A percentile compares a stretch with the other conserved stretches of the same genome.
Conservation (phyloP, 345 rosid species). For the Hirschfeldia incana region DNA sequence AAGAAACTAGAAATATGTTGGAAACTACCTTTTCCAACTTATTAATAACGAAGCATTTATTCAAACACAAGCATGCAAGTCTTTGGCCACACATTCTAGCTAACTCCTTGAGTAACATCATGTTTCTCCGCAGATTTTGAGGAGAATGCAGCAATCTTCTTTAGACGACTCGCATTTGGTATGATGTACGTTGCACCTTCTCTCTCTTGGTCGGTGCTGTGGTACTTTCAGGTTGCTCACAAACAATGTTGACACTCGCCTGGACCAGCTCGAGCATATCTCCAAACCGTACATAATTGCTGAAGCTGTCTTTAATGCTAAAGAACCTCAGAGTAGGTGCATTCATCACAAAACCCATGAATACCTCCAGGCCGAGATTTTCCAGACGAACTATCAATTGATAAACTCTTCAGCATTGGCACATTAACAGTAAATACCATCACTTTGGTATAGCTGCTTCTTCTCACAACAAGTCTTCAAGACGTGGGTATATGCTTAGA, state of each 20-base stretch:
- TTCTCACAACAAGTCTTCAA: constrained; percentile 21
- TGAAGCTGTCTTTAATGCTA: constrained; percentile 10
- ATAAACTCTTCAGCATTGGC: constrained; percentile 8
- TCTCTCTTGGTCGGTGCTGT: not conserved
- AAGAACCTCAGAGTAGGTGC: constrained; percentile 22
- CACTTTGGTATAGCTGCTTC: not conserved
- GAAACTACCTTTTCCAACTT: not conserved
- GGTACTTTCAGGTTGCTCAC: not conserved
- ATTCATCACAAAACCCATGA: constrained; percentile 23
- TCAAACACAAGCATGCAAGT: not conserved
- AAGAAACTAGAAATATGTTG: not conserved
- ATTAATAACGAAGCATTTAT: not conserved
- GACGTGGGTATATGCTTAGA: not conserved
- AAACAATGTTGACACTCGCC: constrained; percentile 5
- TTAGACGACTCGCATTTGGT: not conserved
- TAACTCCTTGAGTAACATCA: not conserved
- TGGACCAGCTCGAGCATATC: constrained; percentile 13
- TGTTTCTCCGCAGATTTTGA: not conserved
- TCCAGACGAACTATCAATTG: not conserved
- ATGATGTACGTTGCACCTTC: constrained; percentile 6
- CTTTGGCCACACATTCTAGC: not conserved
- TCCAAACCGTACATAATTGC: not conserved
- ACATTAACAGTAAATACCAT: not conserved
- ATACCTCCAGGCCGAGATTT: not conserved
- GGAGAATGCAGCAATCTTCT: constrained; percentile 13